Base-by-base conservation (phyloP, 1,284 basidiomycete species). In the Golubevia sp. region DNA sequence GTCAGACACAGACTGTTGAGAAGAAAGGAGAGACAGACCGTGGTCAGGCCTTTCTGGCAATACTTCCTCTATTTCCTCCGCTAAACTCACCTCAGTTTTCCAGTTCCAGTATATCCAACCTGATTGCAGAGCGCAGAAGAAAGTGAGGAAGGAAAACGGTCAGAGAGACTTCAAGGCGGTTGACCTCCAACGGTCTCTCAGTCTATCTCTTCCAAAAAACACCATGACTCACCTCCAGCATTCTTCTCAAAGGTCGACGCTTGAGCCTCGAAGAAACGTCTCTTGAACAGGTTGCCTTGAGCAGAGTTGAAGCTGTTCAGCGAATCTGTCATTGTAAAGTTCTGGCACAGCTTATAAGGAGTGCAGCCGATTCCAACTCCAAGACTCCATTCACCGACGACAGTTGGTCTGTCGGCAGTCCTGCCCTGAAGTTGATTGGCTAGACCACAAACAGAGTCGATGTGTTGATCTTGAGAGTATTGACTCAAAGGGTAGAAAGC, bases 191-290 rank as follows among this genome's bases (percentile, higher is more conserved):
- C n/a, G n/a, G n/a, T n/a, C n/a, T n/a, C n/a, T n/a, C n/a, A n/a
- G 20, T 18, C 59, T 59, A 58, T 58, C 59, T 15, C 23, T 27
- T 61, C 59, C 4, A 61, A 20, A 7, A 61, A 26, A 20, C 57
- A 61, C 59, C 59, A 61, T 3, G 27, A 54, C 4, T 59, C 59
- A 3, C 56, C 38, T n/a, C 23, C 30, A 49, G 30, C 60, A 23
- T 27, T 20, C 11, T 49, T 20, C 48, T 67, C 66, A 54, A 61
- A 67, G 21, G 63, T 55, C 13, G 52, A 49, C n/a, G 23, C 48
- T 53, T 67, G 66, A 15, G 66, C 62, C 56, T 67, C 66, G 56
- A 55, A 67, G 55, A 67, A 66, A 3, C 62, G 24, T 5, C 63
- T 49, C 4, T 50, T n/a, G 50, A 65, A 65, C 21, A 44, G 27